Conservation (phyloP, 2,329 filamentous ascomycete genomes). For the Botrytis fragariae region DNA sequence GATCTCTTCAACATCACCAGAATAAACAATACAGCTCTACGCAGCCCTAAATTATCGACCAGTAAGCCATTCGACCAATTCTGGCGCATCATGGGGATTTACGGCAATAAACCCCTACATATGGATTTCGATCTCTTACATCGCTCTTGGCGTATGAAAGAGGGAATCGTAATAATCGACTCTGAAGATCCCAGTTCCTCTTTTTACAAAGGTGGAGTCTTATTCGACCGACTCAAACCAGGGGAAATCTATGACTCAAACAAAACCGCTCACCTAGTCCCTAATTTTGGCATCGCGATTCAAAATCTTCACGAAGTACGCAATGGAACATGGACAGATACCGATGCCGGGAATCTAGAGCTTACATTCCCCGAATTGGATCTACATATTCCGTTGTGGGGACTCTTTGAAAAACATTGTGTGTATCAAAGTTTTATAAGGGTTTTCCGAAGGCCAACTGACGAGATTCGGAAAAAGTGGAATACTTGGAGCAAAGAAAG, state of each 20-base stretch:
- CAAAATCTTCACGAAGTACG: neutral
- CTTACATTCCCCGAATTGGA: neutral
- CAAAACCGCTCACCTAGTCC: neutral
- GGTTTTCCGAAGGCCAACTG: neutral
- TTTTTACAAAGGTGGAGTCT: neutral
- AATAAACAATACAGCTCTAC: neutral
- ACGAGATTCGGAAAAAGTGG: neutral
- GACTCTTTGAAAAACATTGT: neutral
- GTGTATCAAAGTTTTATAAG: conserved; percentile 6
- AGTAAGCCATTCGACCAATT: neutral
- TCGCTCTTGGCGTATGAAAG: conserved; percentile 3
- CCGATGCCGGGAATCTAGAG: neutral
- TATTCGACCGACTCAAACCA: neutral
- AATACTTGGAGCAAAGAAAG: neutral
- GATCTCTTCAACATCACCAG: conserved; percentile 1
- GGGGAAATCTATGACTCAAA: neutral
- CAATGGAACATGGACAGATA: conserved; percentile 1
- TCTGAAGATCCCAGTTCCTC: neutral
- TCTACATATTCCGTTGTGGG: neutral
- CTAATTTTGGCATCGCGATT: neutral
- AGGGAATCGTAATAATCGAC: neutral
- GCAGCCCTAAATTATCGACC: neutral
- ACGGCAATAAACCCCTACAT: neutral
- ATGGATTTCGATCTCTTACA: conserved; percentile 10
- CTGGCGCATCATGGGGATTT: neutral